Conservation (phyloP, 129 eudicot genomes). For the Lactuca sativa region DNA sequence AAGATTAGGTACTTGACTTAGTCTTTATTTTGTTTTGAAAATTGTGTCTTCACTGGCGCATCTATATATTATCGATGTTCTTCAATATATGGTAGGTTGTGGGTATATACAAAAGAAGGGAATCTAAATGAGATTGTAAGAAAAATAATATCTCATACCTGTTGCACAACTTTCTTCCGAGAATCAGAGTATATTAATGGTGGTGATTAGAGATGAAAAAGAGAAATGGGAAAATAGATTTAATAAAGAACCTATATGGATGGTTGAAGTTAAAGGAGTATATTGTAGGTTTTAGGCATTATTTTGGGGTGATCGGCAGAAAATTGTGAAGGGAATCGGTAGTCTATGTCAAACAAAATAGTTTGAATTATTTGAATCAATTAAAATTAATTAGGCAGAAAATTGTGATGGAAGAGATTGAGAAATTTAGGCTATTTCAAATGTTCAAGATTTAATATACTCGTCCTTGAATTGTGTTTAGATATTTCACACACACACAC, state of each 20-base stretch:
- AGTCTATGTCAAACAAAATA: conserved; percentile 33
- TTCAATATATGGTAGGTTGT: no score
- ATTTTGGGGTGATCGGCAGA: conserved; percentile 38
- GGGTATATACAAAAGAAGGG: no score
- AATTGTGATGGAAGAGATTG: conserved; percentile 20
- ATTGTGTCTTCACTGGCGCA: no score
- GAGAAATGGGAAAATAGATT: not conserved
- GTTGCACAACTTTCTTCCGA: not conserved
- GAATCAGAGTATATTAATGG: not conserved
- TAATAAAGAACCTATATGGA: conserved; percentile 15
- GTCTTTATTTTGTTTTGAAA: no score
- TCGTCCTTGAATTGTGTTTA: not conserved
- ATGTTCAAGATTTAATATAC: conserved; percentile 1
- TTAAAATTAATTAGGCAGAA: conserved; percentile 21
- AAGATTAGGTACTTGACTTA: no score
- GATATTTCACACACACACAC: no score
- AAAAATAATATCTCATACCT: not conserved
- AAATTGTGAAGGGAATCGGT: conserved; percentile 35
- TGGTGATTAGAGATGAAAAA: not conserved
- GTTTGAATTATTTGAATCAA: conserved; percentile 21
- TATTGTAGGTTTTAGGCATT: conserved; percentile 33
- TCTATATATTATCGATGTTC: no score
- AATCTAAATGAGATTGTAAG: no score
- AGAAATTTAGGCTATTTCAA: conserved; percentile 10
- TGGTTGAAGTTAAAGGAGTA: conserved; percentile 24